A percentile compares a stretch with the other conserved stretches of the same genome.
Conservation (phyloP, 345 rosid genomes). For the Lumnitzera racemosa region DNA sequence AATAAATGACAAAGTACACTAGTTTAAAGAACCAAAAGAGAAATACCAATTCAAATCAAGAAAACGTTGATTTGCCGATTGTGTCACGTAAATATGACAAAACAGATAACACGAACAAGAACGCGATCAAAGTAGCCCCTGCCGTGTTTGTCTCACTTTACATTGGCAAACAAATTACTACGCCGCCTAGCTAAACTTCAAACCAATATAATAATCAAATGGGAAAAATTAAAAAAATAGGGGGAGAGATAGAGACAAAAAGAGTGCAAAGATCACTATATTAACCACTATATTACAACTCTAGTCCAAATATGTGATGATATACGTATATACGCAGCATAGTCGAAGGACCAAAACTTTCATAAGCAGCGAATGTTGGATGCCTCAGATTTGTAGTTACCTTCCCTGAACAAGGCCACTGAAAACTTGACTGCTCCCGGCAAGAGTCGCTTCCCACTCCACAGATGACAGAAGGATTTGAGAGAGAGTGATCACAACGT, state of each 20-base stretch:
- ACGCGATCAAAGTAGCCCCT: not conserved
- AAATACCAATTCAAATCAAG: not conserved
- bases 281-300: too few species aligned
- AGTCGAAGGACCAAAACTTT: not conserved
- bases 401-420: slow-evolving; percentile 98
- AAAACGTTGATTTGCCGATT: not conserved
- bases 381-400: slow-evolving; percentile 12
- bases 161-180: not conserved
- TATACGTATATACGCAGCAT: too few species aligned
- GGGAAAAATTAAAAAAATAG: too few species aligned
- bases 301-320: too few species aligned
- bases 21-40: too few species aligned
- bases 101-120: not conserved
- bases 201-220: too few species aligned
- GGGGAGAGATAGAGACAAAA: too few species aligned
- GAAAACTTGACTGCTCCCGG: slow-evolving; percentile 94
- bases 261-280: too few species aligned
- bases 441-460: slow-evolving; percentile 99
- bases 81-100: not conserved
- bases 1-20: too few species aligned
- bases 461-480: slow-evolving; percentile 84
- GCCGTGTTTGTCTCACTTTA: not conserved
- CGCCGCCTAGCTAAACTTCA: too few species aligned
- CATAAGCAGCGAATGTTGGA: not conserved
- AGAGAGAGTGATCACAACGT: slow-evolving; percentile 76